phyloP scores from a whole-genome alignment of 208 protist genomes.

The Trypanosoma congolense region DNA sequence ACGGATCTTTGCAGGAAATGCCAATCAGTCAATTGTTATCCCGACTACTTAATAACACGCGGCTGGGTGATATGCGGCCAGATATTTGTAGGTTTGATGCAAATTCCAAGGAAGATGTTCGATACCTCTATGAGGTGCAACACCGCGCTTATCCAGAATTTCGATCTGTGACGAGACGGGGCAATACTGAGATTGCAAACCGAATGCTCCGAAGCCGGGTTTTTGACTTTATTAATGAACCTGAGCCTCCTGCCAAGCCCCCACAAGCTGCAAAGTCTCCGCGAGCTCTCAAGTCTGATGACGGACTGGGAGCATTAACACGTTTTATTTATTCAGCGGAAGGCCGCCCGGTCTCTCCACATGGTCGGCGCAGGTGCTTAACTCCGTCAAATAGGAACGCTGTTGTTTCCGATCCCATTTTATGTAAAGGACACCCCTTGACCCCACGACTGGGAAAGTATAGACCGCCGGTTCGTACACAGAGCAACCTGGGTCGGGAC shows the following conservation, averaged over 20 bases:
- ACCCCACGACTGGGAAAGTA: no score
- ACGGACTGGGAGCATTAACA: slow-evolving; percentile 17
- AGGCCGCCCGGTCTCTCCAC: neutral
- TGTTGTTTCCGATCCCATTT: no score
- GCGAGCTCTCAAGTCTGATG: neutral
- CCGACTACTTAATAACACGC: slow-evolving; percentile 1
- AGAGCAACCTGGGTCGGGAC: slow-evolving; percentile 13
- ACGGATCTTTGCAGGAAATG: neutral
- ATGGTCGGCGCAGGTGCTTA: no score
- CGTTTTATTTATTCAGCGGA: slow-evolving; percentile 8
- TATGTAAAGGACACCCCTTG: no score
- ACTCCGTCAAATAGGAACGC: no score
- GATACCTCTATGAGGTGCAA: slow-evolving; percentile 12
- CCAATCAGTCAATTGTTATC: slow-evolving; percentile 8
- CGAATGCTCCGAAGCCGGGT: slow-evolving; percentile 12
- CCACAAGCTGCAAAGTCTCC: no score
- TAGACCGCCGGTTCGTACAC: neutral
- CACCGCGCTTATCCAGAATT: slow-evolving; percentile 22
- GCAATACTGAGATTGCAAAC: neutral
- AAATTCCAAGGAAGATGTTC: slow-evolving; percentile 9
- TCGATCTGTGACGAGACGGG: neutral
- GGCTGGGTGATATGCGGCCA: slow-evolving; percentile 6
- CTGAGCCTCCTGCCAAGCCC: neutral
- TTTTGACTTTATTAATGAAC: slow-evolving; percentile 2
- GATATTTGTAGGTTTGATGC: slow-evolving; percentile 18